A percentile compares a stretch with the other conserved stretches of the same genome.
These are phyloP conservation scores for Metarhizium sp. DNA, from an alignment of 2,329 filamentous ascomycete genomes.

Conservation along the genomic window DNA sequence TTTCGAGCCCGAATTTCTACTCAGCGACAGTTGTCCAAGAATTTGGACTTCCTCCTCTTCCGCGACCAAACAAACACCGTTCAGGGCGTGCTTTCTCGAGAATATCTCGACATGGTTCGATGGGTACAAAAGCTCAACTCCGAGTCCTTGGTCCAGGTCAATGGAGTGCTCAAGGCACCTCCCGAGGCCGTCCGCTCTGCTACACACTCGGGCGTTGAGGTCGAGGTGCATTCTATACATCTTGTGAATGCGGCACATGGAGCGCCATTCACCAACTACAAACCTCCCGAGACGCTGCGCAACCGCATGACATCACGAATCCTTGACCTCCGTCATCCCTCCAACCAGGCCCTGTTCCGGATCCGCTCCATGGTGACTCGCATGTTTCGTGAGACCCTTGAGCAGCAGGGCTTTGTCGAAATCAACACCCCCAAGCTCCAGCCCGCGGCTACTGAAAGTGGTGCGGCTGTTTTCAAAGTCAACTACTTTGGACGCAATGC, in stretches of 20 bases:
- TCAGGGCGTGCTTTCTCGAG: conserved; percentile 62
- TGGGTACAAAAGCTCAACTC: conserved; percentile 78
- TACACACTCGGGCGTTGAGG: conserved; percentile 65
- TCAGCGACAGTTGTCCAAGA: conserved; percentile 70
- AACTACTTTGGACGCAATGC: conserved; percentile 84
- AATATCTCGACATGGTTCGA: conserved; percentile 63
- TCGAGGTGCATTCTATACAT: conserved; percentile 52
- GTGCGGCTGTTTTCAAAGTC: conserved; percentile 82
- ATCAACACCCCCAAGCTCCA: conserved; percentile 92
- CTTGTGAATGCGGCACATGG: conserved; percentile 41
- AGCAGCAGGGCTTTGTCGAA: conserved; percentile 73
- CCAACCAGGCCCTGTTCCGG: conserved; percentile 80
- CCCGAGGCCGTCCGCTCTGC: conserved; percentile 68
- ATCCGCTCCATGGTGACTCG: conserved; percentile 74
- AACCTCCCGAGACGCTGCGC: conserved; percentile 54
- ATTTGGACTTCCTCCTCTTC: conserved; percentile 77
- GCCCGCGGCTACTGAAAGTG: conserved; percentile 82
- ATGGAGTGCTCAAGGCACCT: conserved; percentile 63
- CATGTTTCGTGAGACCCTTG: conserved; percentile 68
- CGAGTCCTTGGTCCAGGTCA: conserved; percentile 71
- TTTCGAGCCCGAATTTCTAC: conserved; percentile 41
- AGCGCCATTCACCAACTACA: conserved; percentile 44
- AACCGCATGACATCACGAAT: conserved; percentile 71
- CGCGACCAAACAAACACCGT: conserved; percentile 76
- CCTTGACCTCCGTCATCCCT: conserved; percentile 75